phyloP scores from a whole-genome alignment of 768 basidiomycete species.

The Lactarius tabidus region DNA sequence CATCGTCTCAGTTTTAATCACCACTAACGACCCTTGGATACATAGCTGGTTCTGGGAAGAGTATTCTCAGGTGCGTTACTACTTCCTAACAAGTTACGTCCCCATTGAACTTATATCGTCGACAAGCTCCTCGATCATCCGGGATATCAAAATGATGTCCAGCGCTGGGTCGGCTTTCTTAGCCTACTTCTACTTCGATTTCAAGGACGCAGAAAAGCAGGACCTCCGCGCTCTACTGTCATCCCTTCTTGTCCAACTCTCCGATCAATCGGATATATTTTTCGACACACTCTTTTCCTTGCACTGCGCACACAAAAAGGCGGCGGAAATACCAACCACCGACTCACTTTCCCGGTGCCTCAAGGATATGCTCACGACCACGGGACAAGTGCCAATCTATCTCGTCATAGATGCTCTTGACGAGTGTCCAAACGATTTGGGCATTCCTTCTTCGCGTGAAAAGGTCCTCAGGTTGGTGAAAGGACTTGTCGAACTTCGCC shows the following conservation, averaged over 20 bases:
- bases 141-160: not conserved
- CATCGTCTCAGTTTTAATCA: not conserved
- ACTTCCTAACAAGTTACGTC: not conserved
- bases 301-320: not conserved
- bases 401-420: constrained; percentile 1
- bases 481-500: not conserved
- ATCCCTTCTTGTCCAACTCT: not conserved
- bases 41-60: not conserved
- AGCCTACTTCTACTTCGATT: not conserved
- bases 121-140: not conserved
- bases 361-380: not conserved
- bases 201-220: not conserved
- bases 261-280: not conserved
- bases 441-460: not conserved
- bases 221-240: not conserved
- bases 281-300: not conserved
- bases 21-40: not conserved
- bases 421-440: not conserved
- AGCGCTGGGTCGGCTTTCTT: not conserved
- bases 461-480: not conserved
- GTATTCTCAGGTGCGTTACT: not conserved
- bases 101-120: not conserved
- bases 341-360: not conserved
- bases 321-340: not conserved
- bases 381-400: not conserved